Evolutionary conservation across 768 basidiomycete genomes (phyloP), one percentile per base, ranked within the genome.

Genomic region (Sarcodon aspratus): DNA sequence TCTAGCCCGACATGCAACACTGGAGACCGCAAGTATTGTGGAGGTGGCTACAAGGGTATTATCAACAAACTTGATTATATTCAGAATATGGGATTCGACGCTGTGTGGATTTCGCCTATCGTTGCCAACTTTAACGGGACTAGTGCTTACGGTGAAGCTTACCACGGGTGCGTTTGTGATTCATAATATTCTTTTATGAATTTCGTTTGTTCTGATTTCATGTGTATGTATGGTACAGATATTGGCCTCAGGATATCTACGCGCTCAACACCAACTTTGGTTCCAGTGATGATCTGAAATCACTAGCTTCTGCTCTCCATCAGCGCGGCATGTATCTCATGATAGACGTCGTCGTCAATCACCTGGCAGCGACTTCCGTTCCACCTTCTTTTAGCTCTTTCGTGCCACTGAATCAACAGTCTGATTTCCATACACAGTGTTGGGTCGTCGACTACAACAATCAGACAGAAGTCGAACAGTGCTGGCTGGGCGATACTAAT

Each of bases 311-410:
- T 13, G 71, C 71, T 7, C 58, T 79, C 27, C 79, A 80, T 51
- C 53, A 58, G 1, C 69, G 74, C 15, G 69, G 66, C 38, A 82
- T 80, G 79, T 70, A 68, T 59, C 67, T 80, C 50, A 79, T 81
- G 75, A 60, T 81, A 15, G 79, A 80, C 59, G 61, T 80, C 47
- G 79, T 82, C 53, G 69, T 81, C 52, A 80, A 82, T 55, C 79
- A 81, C 57, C 69, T 82, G 61, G 74, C 73, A 2, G 40, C 51
- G 61, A 49, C 57, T 60, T 15, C 9, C 45, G 38, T 6, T 49
- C 53, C 57, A 46, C 54, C 55, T 27, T 55, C 55, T 49, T 59
- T 45, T 40, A 42, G 51, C 36, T 52, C 49, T 36, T 59, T 52
- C 50, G 50, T 52, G 40, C 66, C 67, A 0, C 73, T 73, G 55